A percentile compares a stretch with the other conserved stretches of the same genome.
Evolutionary conservation across 768 basidiomycete species (phyloP).

Genomic region (Russula brevipes): DNA sequence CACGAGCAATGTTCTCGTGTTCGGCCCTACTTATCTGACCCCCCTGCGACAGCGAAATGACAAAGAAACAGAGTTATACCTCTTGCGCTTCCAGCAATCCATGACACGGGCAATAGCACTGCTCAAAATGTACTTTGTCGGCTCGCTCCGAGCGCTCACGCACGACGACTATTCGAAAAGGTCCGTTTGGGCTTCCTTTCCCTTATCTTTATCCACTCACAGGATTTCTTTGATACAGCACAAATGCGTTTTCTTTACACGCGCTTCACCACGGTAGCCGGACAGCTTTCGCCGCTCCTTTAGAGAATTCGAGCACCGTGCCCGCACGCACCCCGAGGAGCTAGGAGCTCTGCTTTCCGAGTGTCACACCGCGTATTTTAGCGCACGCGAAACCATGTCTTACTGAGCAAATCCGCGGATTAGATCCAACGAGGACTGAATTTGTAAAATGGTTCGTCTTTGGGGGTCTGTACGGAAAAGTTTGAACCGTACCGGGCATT

Average conservation of each 20-base stretch:
- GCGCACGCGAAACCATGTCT: slow-evolving; percentile 66
- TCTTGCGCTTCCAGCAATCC: slow-evolving; percentile 97
- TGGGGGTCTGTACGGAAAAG: slow-evolving; percentile 71
- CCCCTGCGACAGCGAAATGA: slow-evolving; percentile 64
- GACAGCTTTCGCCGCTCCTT: slow-evolving; percentile 70
- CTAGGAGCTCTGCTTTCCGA: slow-evolving; percentile 74
- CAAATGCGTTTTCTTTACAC: slow-evolving; percentile 85
- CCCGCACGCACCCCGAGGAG: slow-evolving; percentile 74
- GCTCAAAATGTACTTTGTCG: slow-evolving; percentile 94
- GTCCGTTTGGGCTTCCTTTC: slow-evolving; percentile 33
- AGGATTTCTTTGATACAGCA: slow-evolving; percentile 77
- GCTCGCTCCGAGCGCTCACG: slow-evolving; percentile 71
- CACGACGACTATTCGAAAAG: slow-evolving; percentile 70
- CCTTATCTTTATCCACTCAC: background rate
- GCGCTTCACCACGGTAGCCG: slow-evolving; percentile 70
- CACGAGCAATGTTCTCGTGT: slow-evolving; percentile 37
- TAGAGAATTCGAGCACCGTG: slow-evolving; percentile 81
- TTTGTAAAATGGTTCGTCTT: slow-evolving; percentile 76
- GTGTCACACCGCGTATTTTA: slow-evolving; percentile 83
- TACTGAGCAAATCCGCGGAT: slow-evolving; percentile 71
- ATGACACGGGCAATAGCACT: slow-evolving; percentile 97
- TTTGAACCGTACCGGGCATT: slow-evolving; percentile 80
- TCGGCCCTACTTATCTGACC: background rate
- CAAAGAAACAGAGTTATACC: slow-evolving; percentile 87
- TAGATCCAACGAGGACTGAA: slow-evolving; percentile 73